Percentiles rank a stretch among this genome's conserved stretches.
Conservation (phyloP, 2,329 filamentous ascomycete species). For the Cladophialophora yegresii region DNA sequence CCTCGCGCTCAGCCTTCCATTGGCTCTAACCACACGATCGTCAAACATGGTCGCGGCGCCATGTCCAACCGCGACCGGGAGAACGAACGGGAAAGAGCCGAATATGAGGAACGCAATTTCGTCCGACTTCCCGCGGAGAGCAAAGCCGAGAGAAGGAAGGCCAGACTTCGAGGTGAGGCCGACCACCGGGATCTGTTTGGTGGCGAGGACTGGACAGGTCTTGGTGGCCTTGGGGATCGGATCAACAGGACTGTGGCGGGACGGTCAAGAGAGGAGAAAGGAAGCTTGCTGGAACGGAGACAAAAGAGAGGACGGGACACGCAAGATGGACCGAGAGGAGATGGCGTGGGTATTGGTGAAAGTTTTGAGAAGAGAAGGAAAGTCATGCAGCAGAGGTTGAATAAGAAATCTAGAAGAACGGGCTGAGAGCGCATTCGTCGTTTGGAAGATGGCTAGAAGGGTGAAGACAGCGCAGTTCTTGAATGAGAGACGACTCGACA, state of each 20-base stretch:
- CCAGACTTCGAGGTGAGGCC: conserved; percentile 46
- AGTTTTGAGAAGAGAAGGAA: conserved; percentile 67
- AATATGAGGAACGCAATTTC: conserved; percentile 93
- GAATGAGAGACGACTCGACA: not conserved
- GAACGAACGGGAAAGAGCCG: conserved; percentile 73
- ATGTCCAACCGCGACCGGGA: conserved; percentile 76
- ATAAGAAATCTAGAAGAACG: conserved; percentile 31
- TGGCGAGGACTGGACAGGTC: conserved; percentile 87
- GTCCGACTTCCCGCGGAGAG: conserved; percentile 79
- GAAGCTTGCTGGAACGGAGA: conserved; percentile 72
- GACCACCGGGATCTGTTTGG: conserved; percentile 66
- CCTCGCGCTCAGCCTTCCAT: conserved; percentile 86
- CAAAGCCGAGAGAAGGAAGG: conserved; percentile 78
- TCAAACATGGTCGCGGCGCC: conserved; percentile 72
- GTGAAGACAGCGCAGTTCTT: not conserved
- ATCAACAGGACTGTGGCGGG: conserved; percentile 76
- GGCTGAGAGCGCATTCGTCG: conserved; percentile 25
- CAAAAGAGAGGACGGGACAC: conserved; percentile 69
- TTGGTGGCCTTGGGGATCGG: conserved; percentile 82
- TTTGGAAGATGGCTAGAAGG: too few species aligned
- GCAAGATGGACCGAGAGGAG: conserved; percentile 72
- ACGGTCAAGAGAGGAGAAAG: conserved; percentile 56
- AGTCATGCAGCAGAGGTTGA: conserved; percentile 48
- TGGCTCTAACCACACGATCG: conserved; percentile 72
- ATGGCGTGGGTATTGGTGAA: conserved; percentile 68